Percentiles rank a stretch among this genome's conserved stretches.
Evolutionary conservation across 1,139 yeast genomes (phyloP).

Genomic region (Nakaseomyces sp.): DNA sequence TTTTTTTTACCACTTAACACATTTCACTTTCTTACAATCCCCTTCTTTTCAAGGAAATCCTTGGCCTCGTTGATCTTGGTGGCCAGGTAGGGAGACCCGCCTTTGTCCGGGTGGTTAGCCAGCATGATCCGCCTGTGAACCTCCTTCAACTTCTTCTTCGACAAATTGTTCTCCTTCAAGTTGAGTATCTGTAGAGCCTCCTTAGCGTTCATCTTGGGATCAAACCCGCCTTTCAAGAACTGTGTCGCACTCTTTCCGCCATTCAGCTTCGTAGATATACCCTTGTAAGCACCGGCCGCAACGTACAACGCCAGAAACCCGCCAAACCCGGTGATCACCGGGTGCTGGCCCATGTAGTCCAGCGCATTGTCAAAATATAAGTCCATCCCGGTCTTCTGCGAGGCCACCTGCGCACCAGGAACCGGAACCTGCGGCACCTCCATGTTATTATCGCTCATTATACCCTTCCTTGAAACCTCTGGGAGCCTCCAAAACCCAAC

Average conservation of each 20-base stretch:
- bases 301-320: slow-evolving; percentile 56
- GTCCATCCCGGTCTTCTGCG: slow-evolving; percentile 36
- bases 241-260: slow-evolving; percentile 37
- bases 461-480: no score
- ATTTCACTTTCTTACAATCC: slow-evolving; percentile 18
- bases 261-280: slow-evolving; percentile 52
- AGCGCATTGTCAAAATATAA: slow-evolving; percentile 60
- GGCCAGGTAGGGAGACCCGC: slow-evolving; percentile 91
- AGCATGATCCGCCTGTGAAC: slow-evolving; percentile 90
- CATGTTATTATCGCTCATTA: no score
- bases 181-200: slow-evolving; percentile 88
- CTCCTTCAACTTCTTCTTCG: slow-evolving; percentile 75
- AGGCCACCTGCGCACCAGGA: slow-evolving; percentile 37
- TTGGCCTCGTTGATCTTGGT: slow-evolving; percentile 97
- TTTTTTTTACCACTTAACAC: not conserved
- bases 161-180: slow-evolving; percentile 68
- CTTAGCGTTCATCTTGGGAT: slow-evolving; percentile 75
- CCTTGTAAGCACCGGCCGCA: slow-evolving; percentile 61
- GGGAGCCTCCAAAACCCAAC: no score
- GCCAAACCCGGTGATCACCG: slow-evolving; percentile 65
- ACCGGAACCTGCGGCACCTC: slow-evolving; percentile 53
- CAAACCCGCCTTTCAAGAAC: slow-evolving; percentile 74
- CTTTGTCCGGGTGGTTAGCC: slow-evolving; percentile 95
- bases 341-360: slow-evolving; percentile 66
- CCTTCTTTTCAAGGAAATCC: slow-evolving; percentile 77